Evolutionary conservation across 768 basidiomycete genomes (phyloP), one percentile per base, ranked within the genome.

Genomic region (Psilocybe subaeruginosa): DNA sequence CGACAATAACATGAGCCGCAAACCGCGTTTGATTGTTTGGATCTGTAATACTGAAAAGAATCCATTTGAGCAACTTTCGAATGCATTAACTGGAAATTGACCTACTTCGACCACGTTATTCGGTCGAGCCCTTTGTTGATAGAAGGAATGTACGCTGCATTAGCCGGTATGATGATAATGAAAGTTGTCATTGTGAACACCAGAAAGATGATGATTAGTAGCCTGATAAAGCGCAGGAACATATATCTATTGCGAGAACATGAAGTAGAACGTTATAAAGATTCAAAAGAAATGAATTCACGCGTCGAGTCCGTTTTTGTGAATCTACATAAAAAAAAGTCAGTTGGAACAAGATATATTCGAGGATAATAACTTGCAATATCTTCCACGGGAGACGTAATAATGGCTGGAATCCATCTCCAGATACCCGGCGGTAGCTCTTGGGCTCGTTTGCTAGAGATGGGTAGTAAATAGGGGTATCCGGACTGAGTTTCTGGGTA

Each of bases 271-370:
- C 35, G 35, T 27, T 48, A 6, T 50, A 27, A 27, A 9, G 78
- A 41, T 56, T 16, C 31, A 48, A 19, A 17, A 43, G 8, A 49
- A 12, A 27, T 39, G 11, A 17, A 65, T 65, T 31, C 14, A 69
- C 70, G 89, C 87, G 72, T 91, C 90, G 56, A 88, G 76, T 0
- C 86, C 86, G 73, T 88, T 88, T 70, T 84, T 83, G 16, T 77
- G 69, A 62, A 84, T 85, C 83, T 85, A 19, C 55, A 35, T 11
- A 35, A 16, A 59, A 56, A 49, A 30, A 30, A 23, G 17, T 39
- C 9, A 39, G 29, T 51, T 35, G 23, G 47, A 8, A 53, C 16
- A 48, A 29, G 14, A 11, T 6, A 11, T 7, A 35, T 35, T 35
- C 11, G 33, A 35, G 33, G 11, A 7, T 35, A 2, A 16, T 39